phyloP scores from a whole-genome alignment of 78 protist species.

The Tieghemostelium lacteum region DNA sequence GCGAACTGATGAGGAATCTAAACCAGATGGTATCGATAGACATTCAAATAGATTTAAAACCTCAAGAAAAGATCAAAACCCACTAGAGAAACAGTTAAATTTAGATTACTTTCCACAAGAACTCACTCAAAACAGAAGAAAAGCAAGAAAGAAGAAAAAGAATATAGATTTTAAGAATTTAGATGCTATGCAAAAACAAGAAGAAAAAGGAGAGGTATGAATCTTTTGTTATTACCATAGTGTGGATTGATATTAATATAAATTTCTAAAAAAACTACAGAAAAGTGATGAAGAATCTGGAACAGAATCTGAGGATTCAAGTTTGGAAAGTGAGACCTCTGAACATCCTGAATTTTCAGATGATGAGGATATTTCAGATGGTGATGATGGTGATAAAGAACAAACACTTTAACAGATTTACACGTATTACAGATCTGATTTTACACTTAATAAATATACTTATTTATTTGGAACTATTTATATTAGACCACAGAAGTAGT shows the following conservation, averaged over 20 bases:
- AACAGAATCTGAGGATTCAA: conserved; percentile 14
- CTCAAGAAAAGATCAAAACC: background rate
- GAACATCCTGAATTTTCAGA: background rate
- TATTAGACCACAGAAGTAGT: background rate
- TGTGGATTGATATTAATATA: background rate
- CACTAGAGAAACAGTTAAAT: background rate
- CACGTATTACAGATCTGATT: too few species aligned
- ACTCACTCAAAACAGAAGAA: background rate
- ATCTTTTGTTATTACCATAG: background rate
- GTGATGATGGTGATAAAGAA: background rate
- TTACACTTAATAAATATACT: too few species aligned
- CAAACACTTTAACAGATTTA: background rate
- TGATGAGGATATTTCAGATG: conserved; percentile 4
- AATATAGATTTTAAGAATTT: background rate
- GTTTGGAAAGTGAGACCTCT: conserved; percentile 19
- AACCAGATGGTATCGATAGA: background rate
- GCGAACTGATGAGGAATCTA: background rate
- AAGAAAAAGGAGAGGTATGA: conserved; percentile 1
- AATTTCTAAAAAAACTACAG: background rate
- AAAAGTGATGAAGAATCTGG: background rate
- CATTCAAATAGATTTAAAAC: background rate
- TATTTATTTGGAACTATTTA: background rate
- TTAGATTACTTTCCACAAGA: conserved; percentile 16
- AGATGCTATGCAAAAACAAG: conserved; percentile 19
- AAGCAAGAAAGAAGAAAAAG: background rate